A percentile compares a stretch with the other conserved stretches of the same genome.
These are phyloP conservation scores for Euphorbia lathyris DNA, from an alignment of 345 rosid species.

Conservation along the genomic window DNA sequence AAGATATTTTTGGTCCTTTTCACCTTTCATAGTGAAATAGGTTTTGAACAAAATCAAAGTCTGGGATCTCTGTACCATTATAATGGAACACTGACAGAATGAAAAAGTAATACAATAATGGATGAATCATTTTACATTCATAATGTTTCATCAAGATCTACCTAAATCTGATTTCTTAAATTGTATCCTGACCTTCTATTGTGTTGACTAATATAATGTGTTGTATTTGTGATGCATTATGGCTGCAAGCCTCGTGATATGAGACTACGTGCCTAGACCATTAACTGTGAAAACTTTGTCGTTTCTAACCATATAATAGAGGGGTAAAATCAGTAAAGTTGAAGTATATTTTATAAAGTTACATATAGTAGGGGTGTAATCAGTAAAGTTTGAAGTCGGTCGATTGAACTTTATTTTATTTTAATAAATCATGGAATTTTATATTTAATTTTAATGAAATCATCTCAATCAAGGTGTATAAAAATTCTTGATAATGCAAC, in stretches of 20 bases:
- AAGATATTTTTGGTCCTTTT: neutral
- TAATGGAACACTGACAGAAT: neutral
- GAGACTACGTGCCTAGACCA: constrained; percentile 3
- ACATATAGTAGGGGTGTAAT: too few relatives aligned
- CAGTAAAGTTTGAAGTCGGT: too few relatives aligned
- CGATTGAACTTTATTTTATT: too few relatives aligned
- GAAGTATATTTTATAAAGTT: too few relatives aligned
- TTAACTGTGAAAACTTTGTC: neutral
- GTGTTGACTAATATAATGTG: neutral
- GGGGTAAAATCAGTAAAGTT: too few relatives aligned
- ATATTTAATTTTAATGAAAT: too few relatives aligned
- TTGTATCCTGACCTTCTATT: neutral
- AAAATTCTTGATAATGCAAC: too few relatives aligned
- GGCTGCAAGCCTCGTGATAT: neutral
- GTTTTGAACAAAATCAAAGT: neutral
- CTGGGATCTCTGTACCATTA: neutral
- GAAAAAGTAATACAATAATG: neutral
- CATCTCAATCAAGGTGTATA: too few relatives aligned
- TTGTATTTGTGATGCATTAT: neutral
- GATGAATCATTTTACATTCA: neutral
- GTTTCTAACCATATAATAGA: neutral
- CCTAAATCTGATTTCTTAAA: constrained; percentile 1
- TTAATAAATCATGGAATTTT: too few relatives aligned
- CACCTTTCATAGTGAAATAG: neutral
- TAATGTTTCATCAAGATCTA: neutral